Conservation (phyloP, 257 asterid genomes). For the Solanum pimpinellifolium region DNA sequence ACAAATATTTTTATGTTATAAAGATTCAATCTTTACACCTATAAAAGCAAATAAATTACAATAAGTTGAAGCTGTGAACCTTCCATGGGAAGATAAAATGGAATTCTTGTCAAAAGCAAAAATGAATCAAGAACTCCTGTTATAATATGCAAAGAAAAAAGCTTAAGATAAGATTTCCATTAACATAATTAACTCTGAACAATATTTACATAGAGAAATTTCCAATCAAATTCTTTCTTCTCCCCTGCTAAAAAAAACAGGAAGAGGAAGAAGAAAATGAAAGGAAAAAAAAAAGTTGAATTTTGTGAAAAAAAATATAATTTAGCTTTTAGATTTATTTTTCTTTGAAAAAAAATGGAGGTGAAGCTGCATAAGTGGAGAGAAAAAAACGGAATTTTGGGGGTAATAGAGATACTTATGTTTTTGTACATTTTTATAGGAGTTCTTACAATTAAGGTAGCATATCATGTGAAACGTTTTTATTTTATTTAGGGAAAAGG, state of each 20-base stretch:
- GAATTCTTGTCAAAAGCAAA: not conserved
- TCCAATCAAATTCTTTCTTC: not conserved
- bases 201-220: not conserved
- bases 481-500: too few species aligned
- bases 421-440: not conserved
- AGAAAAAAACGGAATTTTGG: slow-evolving; percentile 7
- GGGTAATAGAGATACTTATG: not conserved
- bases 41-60: not conserved
- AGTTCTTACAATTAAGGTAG: too few species aligned
- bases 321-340: slow-evolving; percentile 29
- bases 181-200: not conserved
- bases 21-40: not conserved
- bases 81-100: not conserved
- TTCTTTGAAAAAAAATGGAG: not conserved
- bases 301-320: not conserved
- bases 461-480: rapidly evolving
- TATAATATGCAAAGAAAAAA: not conserved
- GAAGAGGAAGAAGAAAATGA: not conserved
- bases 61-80: not conserved
- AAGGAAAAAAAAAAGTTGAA: not conserved
- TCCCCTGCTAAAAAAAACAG: not conserved
- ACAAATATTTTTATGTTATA: not conserved
- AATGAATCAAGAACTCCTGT: not conserved
- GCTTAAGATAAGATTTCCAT: not conserved
- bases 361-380: not conserved